Evolutionary conservation across 176 grass and related monocot species (phyloP).

Genomic region (Aegilops speltoides): DNA sequence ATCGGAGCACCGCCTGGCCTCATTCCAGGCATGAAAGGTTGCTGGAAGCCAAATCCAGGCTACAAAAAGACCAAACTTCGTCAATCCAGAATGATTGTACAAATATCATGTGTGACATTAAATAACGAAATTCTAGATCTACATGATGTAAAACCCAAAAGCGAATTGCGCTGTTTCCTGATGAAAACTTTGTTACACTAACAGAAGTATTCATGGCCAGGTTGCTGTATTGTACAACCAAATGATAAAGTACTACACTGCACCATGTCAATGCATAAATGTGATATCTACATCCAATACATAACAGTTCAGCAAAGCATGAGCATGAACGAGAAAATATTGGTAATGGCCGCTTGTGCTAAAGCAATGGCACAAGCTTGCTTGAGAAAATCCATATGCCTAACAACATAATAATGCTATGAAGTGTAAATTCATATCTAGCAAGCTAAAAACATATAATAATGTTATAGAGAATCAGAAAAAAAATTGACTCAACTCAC

Average conservation of each 20-base stretch:
- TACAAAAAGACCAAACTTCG: constrained; percentile 28
- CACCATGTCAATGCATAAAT: neutral
- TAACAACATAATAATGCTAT: neutral
- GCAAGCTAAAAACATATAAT: neutral
- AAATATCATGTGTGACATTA: neutral
- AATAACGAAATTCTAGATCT: neutral
- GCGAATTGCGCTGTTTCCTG: neutral
- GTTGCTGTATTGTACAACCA: neutral
- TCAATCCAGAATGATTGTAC: neutral
- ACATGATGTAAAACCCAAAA: neutral
- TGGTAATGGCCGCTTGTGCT: neutral
- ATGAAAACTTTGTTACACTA: neutral
- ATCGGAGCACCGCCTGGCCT: constrained; percentile 60
- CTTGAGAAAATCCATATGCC: neutral
- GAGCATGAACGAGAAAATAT: neutral
- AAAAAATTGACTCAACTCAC: constrained; percentile 14
- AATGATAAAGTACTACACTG: neutral
- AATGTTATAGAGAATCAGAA: too few species aligned
- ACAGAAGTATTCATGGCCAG: neutral
- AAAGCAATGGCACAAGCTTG: neutral
- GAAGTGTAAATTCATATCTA: neutral
- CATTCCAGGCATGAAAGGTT: constrained; percentile 84
- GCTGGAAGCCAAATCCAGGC: constrained; percentile 95
- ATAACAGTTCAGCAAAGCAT: too few species aligned
- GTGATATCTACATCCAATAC: too few species aligned